A percentile compares a stretch with the other conserved stretches of the same genome.
phyloP scores from a whole-genome alignment of 768 basidiomycete species.

The Leccinum fibrillosum region DNA sequence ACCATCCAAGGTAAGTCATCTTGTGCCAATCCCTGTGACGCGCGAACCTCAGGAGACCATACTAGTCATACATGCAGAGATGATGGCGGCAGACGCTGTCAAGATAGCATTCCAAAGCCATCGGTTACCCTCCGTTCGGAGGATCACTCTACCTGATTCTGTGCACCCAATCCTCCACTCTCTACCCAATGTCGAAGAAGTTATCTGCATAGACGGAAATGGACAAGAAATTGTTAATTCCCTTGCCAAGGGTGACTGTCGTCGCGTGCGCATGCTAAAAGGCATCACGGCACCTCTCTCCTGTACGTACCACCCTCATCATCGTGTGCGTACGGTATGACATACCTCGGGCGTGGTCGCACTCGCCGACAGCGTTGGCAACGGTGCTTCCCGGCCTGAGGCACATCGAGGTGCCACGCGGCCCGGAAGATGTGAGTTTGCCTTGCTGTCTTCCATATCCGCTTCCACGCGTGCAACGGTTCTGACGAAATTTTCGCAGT shows the following conservation, averaged over 20 bases:
- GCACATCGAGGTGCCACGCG: neutral
- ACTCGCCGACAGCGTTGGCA: slow-evolving; percentile 2
- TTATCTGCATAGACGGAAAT: slow-evolving; percentile 4
- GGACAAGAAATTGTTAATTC: slow-evolving; percentile 6
- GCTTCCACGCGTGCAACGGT: neutral
- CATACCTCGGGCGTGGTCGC: neutral
- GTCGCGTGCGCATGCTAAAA: slow-evolving; percentile 5
- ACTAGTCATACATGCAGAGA: neutral
- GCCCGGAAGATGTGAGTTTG: neutral
- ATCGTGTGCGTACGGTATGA: neutral
- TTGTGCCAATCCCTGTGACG: neutral
- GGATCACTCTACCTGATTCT: slow-evolving; percentile 4
- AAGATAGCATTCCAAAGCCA: slow-evolving; percentile 8
- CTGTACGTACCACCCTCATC: slow-evolving; percentile 5
- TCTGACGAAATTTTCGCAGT: neutral
- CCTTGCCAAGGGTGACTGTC: slow-evolving; percentile 4
- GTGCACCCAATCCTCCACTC: slow-evolving; percentile 9
- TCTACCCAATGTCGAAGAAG: slow-evolving; percentile 9
- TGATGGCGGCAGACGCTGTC: slow-evolving; percentile 1
- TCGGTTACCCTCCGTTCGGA: slow-evolving; percentile 11
- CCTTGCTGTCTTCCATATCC: neutral
- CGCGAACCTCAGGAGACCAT: neutral
- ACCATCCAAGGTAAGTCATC: slow-evolving; percentile 4
- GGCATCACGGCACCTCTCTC: slow-evolving; percentile 2
- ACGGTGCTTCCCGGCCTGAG: slow-evolving; percentile 8